Percentiles rank a stretch among this genome's conserved stretches.
phyloP scores from a whole-genome alignment of 2,329 filamentous ascomycete genomes.

The Colletotrichum musae region DNA sequence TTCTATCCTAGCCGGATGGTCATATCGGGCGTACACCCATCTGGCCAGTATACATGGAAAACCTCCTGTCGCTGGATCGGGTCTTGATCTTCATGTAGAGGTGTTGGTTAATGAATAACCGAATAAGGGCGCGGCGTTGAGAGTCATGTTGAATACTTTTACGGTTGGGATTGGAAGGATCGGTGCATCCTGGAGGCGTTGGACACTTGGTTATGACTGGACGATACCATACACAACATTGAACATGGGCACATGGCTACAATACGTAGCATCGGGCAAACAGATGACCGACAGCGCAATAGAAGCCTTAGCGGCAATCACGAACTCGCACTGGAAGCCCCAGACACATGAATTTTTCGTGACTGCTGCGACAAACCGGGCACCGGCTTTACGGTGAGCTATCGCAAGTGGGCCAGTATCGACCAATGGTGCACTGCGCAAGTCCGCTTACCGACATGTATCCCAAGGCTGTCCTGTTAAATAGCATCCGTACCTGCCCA shows the following conservation, averaged over 20 bases:
- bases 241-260: background rate
- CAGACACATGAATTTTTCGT: too few relatives aligned
- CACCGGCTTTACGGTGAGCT: background rate
- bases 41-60: too few relatives aligned
- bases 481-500: background rate
- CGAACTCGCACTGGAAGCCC: background rate
- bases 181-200: slow-evolving; percentile 18
- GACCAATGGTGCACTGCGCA: background rate
- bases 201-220: slow-evolving; percentile 18
- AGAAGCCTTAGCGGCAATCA: slow-evolving; percentile 18
- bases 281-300: slow-evolving; percentile 33
- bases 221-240: slow-evolving; percentile 22
- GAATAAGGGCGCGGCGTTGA: slow-evolving; percentile 17
- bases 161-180: slow-evolving; percentile 4
- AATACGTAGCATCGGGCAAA: slow-evolving; percentile 18
- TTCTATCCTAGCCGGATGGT: slow-evolving; percentile 28
- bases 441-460: slow-evolving; percentile 10
- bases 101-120: background rate
- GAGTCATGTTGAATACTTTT: background rate
- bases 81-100: background rate
- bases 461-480: background rate
- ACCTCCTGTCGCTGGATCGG: background rate
- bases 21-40: too few relatives aligned
- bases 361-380: too few relatives aligned
- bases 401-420: background rate